Base-by-base conservation (phyloP, 2,329 filamentous ascomycete genomes). In the Xylaria arbuscula region DNA sequence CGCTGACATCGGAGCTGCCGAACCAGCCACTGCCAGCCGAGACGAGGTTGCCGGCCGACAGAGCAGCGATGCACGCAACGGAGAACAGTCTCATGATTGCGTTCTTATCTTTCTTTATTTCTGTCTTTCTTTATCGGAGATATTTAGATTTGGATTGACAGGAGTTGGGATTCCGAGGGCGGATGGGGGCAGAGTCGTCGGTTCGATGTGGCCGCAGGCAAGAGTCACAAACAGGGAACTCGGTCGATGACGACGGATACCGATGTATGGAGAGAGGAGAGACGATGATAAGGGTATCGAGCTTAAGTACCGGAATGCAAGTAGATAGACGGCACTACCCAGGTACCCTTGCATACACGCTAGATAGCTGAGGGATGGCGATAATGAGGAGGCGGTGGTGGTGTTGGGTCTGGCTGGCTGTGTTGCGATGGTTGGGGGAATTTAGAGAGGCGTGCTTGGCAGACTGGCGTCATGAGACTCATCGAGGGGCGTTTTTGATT, bases 21-120 rank as follows among this genome's bases (percentile, higher is more conserved):
- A 86, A 86, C 76, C 82, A 80, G 76, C 78, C 80, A 71, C 78
- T 80, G 72, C 82, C 84, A 34, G 83, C 83, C 64, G 85, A 82
- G 61, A 81, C 81, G 72, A 84, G 75, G 70, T 65, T 67, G 53
- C 72, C 64, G 62, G 75, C 74, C 45, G 76, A 76, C 64, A 87
- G 77, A 66, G 84, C 81, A 69, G 83, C 82, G 72, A 85, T 76
- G 72, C 83, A 78, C 63, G 82, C 76, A 36, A 79, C 73, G 62
- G 81, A 80, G 75, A 83, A 76, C 76, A 79, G 80, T 82, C 84
- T 84, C 72, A 76, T 73, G 60, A 66, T 70, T 58, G 51, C 42
- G 59, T 28, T 28, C 2, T 28, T 28, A 3, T 5, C 28, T 28
- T 28, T 28, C 28, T 28, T 28, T 19, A 15, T 70, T 68, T 62